phyloP scores from a whole-genome alignment of 2,329 filamentous ascomycete genomes.

The Aspergillus fischeri region DNA sequence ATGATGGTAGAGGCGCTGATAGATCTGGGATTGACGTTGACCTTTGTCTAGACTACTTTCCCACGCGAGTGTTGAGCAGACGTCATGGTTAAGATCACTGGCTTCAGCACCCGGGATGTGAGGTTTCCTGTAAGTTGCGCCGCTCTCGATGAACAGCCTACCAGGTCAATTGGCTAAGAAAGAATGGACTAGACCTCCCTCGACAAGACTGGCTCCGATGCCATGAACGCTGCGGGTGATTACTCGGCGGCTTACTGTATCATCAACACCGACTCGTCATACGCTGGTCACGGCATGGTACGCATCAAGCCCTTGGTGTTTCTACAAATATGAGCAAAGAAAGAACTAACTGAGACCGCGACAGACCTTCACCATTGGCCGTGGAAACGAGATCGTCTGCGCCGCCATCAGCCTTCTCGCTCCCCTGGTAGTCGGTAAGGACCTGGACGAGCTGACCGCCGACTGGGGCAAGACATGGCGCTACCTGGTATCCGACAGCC shows the following conservation, averaged over 20 bases:
- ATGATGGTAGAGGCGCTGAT: not conserved
- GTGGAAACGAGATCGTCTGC: slow-evolving; percentile 90
- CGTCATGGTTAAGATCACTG: slow-evolving; percentile 62
- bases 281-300: slow-evolving; percentile 42
- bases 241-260: slow-evolving; percentile 96
- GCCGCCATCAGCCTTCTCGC: slow-evolving; percentile 74
- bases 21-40: not conserved
- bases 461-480: slow-evolving; percentile 90
- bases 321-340: not conserved
- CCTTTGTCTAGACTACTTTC: not conserved
- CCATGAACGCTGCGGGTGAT: slow-evolving; percentile 91
- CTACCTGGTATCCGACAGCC: slow-evolving; percentile 83
- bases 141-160: not conserved
- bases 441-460: slow-evolving; percentile 69
- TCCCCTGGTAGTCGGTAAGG: slow-evolving; percentile 69
- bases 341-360: not conserved
- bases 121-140: slow-evolving; percentile 58
- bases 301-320: not conserved
- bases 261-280: slow-evolving; percentile 67
- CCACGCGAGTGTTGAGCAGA: slow-evolving; percentile 1
- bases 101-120: slow-evolving; percentile 68
- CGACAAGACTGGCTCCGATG: slow-evolving; percentile 93
- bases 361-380: slow-evolving; percentile 49
- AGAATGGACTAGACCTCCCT: slow-evolving; percentile 63
- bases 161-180: slow-evolving; percentile 2